Base-by-base conservation (phyloP, 2,329 filamentous ascomycete species). In the Elsinoe arachidis region DNA sequence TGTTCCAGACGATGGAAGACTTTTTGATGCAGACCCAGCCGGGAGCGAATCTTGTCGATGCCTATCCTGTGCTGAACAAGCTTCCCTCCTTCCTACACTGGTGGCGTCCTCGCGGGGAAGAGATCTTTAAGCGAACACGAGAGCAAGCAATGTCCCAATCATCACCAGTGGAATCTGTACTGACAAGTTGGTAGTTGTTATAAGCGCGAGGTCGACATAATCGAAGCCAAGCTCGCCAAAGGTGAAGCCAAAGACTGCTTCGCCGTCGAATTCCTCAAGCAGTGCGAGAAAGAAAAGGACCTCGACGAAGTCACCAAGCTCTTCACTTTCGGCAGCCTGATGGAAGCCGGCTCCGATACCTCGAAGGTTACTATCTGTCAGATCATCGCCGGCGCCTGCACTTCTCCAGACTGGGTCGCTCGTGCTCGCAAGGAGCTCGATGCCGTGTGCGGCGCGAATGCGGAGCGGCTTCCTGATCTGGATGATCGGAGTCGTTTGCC, bases 181-280 rank as follows among this genome's bases (percentile, higher is more conserved):
- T 35, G 54, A 61, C 19, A 59, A 59, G 1, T 44, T 64, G 37
- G 58, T 59, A 11, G 56, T 14, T 47, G 46, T 14, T 57, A 57
- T 34, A 46, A 47, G 26, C 44, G 46, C 12, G 44, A 57, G 35
- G 44, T 57, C 17, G 43, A 57, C 37, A 33, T 39, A 11, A 37
- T 51, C 52, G 61, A 70, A 14, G 65, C 68, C 6, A 69, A 70
- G 58, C 39, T 65, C 7, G 58, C 60, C 11, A 63, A 71, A 12
- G 63, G 62, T n/a, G 63, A 65, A 5, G 65, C 71, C 59, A 64
- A 72, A 37, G 61, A 74, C 5, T 68, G 69, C 58, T 75, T 76
- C 58, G 64, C 76, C 5, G 65, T 65, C 43, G 67, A 67, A 47
- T 64, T 66, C 14, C 57, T 69, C 55, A 69, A 70, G 55, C 70